Conservation (phyloP, 306 rosid species). For the Erythrophleum fordii region DNA sequence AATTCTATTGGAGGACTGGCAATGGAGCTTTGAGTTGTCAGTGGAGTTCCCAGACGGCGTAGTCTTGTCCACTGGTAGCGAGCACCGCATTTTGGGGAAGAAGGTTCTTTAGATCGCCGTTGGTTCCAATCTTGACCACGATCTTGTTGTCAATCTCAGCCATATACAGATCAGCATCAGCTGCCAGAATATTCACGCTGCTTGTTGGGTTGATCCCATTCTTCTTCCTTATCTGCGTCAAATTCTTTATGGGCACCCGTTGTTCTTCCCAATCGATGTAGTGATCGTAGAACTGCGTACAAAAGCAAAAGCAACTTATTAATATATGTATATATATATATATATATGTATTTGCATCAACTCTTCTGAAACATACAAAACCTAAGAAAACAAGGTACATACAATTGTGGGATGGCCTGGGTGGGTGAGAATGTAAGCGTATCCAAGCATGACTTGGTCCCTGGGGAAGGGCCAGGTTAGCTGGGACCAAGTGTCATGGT, state of each 20-base stretch:
- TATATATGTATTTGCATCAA: no score
- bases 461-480: slow-evolving; percentile 53
- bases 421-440: slow-evolving; percentile 73
- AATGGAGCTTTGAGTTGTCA: not conserved
- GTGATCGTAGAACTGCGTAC: slow-evolving; percentile 73
- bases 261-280: slow-evolving; percentile 54
- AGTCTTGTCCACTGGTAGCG: slow-evolving; percentile 58
- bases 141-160: slow-evolving; percentile 64
- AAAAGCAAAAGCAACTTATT: not conserved
- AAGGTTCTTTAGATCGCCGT: slow-evolving; percentile 51
- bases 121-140: slow-evolving; percentile 69
- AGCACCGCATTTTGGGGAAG: slow-evolving; percentile 57
- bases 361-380: not conserved
- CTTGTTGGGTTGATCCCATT: slow-evolving; percentile 57
- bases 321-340: no score
- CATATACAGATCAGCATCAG: slow-evolving; percentile 63
- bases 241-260: slow-evolving; percentile 49
- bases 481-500: slow-evolving; percentile 73
- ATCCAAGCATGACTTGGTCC: slow-evolving; percentile 61
- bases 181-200: slow-evolving; percentile 59
- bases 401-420: slow-evolving; percentile 77
- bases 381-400: not conserved
- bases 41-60: slow-evolving; percentile 64
- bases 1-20: not conserved
- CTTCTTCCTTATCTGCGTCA: slow-evolving; percentile 54